A percentile compares a stretch with the other conserved stretches of the same genome.
These are phyloP conservation scores for Cordyceps farinosa DNA, from an alignment of 2,329 filamentous ascomycete genomes.

Conservation along the genomic window DNA sequence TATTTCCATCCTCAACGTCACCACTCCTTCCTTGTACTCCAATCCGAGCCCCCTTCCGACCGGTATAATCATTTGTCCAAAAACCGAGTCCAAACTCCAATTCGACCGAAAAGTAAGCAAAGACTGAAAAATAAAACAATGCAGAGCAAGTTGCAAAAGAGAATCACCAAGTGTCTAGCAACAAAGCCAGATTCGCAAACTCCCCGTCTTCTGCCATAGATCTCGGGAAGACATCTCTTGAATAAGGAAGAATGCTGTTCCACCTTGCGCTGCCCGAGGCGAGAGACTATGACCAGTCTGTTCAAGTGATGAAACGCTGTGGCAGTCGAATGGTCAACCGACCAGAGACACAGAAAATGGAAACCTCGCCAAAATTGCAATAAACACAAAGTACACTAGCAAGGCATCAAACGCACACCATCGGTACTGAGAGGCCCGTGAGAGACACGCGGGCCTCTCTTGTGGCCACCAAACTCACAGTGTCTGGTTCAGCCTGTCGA, in stretches of 20 bases:
- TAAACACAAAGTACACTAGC: background rate
- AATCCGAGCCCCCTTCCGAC: background rate
- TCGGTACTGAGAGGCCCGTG: background rate
- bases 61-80: background rate
- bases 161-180: background rate
- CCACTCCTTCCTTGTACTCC: background rate
- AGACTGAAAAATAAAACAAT: background rate
- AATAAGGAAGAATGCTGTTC: background rate
- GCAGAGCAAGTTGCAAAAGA: background rate
- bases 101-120: background rate
- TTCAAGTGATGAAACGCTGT: background rate
- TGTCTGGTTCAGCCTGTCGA: background rate
- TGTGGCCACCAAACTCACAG: background rate
- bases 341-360: background rate
- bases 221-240: background rate
- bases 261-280: background rate
- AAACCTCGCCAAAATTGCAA: background rate
- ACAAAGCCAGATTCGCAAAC: background rate
- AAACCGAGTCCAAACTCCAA: background rate
- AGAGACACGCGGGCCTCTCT: background rate
- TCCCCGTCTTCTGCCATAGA: background rate
- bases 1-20: background rate
- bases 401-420: background rate
- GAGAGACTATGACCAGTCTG: background rate
- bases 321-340: background rate